Conservation (phyloP, 306 rosid genomes). For the Gastrolobium bilobum region DNA sequence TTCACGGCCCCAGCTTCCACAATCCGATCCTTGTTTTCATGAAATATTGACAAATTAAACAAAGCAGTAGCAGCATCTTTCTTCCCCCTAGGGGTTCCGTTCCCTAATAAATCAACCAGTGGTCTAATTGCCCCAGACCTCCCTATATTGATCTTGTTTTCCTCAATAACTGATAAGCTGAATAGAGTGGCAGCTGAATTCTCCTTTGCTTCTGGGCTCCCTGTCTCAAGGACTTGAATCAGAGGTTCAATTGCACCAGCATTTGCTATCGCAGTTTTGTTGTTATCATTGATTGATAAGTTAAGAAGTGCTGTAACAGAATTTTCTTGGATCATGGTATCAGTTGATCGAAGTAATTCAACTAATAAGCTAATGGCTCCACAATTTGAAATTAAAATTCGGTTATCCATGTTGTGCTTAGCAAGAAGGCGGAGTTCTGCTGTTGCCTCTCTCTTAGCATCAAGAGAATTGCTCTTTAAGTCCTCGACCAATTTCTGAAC, state of each 20-base stretch:
- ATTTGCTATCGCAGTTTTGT: conserved; percentile 72
- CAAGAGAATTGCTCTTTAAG: conserved; percentile 62
- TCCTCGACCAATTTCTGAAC: conserved; percentile 69
- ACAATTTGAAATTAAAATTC: conserved; percentile 75
- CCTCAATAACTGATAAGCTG: conserved; percentile 82
- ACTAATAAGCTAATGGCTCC: conserved; percentile 75
- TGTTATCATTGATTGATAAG: conserved; percentile 79
- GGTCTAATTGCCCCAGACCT: conserved; percentile 82
- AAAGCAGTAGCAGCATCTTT: conserved; percentile 90
- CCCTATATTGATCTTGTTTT: conserved; percentile 79
- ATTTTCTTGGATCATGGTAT: conserved; percentile 70
- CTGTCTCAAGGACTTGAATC: conserved; percentile 78
- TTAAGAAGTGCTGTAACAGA: conserved; percentile 89
- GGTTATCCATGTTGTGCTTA: conserved; percentile 72
- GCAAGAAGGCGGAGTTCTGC: conserved; percentile 77
- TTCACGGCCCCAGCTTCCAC: conserved; percentile 87
- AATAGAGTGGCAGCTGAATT: conserved; percentile 90
- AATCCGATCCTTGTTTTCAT: conserved; percentile 81
- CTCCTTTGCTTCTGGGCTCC: conserved; percentile 86
- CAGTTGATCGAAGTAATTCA: conserved; percentile 69
- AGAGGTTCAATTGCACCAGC: conserved; percentile 82
- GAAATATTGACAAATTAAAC: conserved; percentile 77
- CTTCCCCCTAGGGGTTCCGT: conserved; percentile 84
- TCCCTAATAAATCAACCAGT: conserved; percentile 77
- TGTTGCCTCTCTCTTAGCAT: conserved; percentile 69